Base-by-base conservation (phyloP, 306 rosid species). In the Cucumis cinereus region DNA sequence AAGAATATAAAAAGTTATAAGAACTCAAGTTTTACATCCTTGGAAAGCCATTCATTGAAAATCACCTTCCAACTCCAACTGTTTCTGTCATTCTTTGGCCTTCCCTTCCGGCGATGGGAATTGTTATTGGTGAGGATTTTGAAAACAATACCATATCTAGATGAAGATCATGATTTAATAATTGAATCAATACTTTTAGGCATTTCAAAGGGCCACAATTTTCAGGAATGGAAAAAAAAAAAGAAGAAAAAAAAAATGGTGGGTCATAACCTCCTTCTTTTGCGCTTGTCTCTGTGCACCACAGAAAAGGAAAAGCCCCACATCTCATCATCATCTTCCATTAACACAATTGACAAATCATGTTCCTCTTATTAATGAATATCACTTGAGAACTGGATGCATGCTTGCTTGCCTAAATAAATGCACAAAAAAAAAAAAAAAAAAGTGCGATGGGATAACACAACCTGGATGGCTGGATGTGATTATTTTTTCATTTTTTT, bases 221-320 rank as follows among this genome's bases (percentile, higher is more conserved):
- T 53, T 19, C 76, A 73, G 74, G 23, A 55, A 69, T 1, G 13
- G 26, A 10, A 23, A 35, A 67, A 38, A n/a, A 76, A 69, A 69
- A 30, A 17, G n/a, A 16, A 50, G 49, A 36, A 22, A 60, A 70
- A 77, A 45, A 20, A 79, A 19, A 77, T 69, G 81, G 85, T 77
- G 84, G 90, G 87, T 77, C 88, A 84, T 56, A 70, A 54, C 2
- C 55, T 43, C 57, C 73, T 36, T 41, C 57, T 70, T 70, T 71
- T 71, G 35, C 60, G 55, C 60, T 47, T 50, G 24, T 47, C 24
- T 26, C 60, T 71, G 38, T 49, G 76, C 76, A 24, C 59, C 59
- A 71, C 76, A 71, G 43, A 71, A 71, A 49, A 49, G 26, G 40
- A 28, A 71, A 52, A 26, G 28, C 76, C 76, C 76, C 43, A 50